These are phyloP conservation scores for Hamamelis virginiana DNA, from an alignment of 164 flowering plant species.

Conservation along the genomic window DNA sequence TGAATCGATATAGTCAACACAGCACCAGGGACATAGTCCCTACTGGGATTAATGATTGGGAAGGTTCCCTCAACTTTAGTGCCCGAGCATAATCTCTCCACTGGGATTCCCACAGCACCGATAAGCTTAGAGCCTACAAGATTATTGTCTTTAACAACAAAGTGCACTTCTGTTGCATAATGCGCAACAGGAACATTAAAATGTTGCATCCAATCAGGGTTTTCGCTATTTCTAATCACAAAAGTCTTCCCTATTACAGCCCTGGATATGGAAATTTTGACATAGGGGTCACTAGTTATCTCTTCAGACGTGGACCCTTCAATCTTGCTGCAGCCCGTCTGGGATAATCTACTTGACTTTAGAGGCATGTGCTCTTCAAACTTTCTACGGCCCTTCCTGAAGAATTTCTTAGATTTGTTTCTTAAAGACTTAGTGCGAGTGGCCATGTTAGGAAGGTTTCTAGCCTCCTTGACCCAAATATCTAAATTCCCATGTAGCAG, in stretches of 20 bases:
- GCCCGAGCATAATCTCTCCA: slow-evolving; percentile 26
- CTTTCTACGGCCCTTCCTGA: slow-evolving; percentile 19
- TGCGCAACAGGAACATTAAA: slow-evolving; percentile 51
- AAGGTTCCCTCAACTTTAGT: slow-evolving; percentile 33
- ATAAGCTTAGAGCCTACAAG: slow-evolving; percentile 46
- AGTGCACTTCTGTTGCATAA: slow-evolving; percentile 39
- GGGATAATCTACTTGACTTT: too few relatives aligned
- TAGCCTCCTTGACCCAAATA: slow-evolving; percentile 47
- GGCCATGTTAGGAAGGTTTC: slow-evolving; percentile 57
- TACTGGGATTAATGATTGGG: slow-evolving; percentile 28
- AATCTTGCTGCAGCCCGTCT: too few relatives aligned
- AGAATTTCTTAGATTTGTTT: slow-evolving; percentile 24
- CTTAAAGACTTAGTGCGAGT: slow-evolving; percentile 40
- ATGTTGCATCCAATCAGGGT: slow-evolving; percentile 51
- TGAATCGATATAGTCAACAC: slow-evolving; percentile 33
- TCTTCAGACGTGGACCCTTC: too few relatives aligned
- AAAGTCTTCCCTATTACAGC: slow-evolving; percentile 49
- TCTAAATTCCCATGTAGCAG: slow-evolving; percentile 52
- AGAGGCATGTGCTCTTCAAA: slow-evolving; percentile 19
- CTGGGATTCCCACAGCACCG: slow-evolving; percentile 44
- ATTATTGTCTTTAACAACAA: slow-evolving; percentile 45
- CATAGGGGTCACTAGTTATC: slow-evolving; percentile 52
- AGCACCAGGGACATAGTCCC: slow-evolving; percentile 43
- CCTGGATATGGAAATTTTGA: slow-evolving; percentile 33
- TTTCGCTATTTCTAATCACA: slow-evolving; percentile 36